phyloP scores from a whole-genome alignment of 2,329 filamentous ascomycete species.

The Blumeria hordei region DNA sequence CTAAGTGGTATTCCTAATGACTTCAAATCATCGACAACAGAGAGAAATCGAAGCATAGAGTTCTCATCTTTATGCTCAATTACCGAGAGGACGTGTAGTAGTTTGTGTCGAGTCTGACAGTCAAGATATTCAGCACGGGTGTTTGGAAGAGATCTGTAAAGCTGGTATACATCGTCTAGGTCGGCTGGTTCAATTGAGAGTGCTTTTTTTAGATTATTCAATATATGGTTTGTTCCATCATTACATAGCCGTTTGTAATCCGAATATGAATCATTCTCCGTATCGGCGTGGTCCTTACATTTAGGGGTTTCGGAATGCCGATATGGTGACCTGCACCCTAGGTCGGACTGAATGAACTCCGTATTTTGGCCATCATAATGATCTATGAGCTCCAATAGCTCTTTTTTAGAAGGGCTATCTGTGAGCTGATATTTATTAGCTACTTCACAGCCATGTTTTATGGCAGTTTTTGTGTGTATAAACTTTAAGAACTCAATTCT shows the following conservation, averaged over 20 bases:
- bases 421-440: not conserved
- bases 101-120: slow-evolving; percentile 10
- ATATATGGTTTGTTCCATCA: slow-evolving; percentile 9
- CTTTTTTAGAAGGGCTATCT: slow-evolving; percentile 16
- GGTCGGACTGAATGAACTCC: no score
- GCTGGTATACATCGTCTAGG: slow-evolving; percentile 13
- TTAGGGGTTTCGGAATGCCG: no score
- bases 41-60: slow-evolving; percentile 61
- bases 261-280: slow-evolving; percentile 19
- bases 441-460: not conserved
- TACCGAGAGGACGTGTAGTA: slow-evolving; percentile 13
- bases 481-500: no score
- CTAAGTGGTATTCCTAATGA: slow-evolving; percentile 44
- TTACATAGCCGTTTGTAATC: slow-evolving; percentile 12
- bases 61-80: slow-evolving; percentile 16
- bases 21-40: slow-evolving; percentile 63
- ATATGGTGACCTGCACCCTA: no score
- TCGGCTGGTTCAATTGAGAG: slow-evolving; percentile 7
- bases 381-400: slow-evolving; percentile 29
- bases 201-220: slow-evolving; percentile 8
- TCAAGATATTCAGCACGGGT: slow-evolving; percentile 14
- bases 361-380: slow-evolving; percentile 19
- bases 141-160: slow-evolving; percentile 16
- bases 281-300: no score
- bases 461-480: not conserved